Evolutionary conservation across 163 green algal genomes (phyloP).

Genomic region (Trebouxia gelatinosa): DNA sequence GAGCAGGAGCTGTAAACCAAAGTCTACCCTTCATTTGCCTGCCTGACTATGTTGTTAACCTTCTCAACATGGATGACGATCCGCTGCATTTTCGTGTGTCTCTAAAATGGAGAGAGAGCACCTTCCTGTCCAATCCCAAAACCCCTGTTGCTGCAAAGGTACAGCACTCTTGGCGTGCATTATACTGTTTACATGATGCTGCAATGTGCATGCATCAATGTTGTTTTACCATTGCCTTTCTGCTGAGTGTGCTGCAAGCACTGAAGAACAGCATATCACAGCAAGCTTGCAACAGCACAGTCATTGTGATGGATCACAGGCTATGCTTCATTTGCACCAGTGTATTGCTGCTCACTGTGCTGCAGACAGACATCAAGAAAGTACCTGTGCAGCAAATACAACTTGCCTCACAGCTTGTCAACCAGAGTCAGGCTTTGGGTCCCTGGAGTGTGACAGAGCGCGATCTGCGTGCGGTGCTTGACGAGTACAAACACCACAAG

Average conservation of each 20-base stretch:
- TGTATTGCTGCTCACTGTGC: not conserved
- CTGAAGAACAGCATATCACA: too few relatives aligned
- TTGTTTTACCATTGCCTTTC: too few relatives aligned
- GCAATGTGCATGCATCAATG: too few relatives aligned
- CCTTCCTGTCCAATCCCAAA: constrained; percentile 16
- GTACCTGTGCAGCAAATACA: not conserved
- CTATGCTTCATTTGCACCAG: not conserved
- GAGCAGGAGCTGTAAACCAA: not conserved
- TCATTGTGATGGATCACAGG: too few relatives aligned
- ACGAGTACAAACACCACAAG: not conserved
- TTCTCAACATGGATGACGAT: not conserved
- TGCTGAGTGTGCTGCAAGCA: too few relatives aligned
- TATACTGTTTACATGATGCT: too few relatives aligned
- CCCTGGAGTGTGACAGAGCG: not conserved
- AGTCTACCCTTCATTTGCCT: constrained; percentile 3
- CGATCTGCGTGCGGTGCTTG: not conserved
- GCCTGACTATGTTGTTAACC: constrained; percentile 7
- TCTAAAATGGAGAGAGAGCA: constrained; percentile 11
- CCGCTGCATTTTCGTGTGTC: not conserved
- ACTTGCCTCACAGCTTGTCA: not conserved
- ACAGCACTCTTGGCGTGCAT: too few relatives aligned
- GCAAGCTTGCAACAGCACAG: too few relatives aligned
- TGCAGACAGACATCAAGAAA: not conserved
- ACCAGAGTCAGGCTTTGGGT: not conserved
- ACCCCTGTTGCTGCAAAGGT: not conserved